Evolutionary conservation across 2,329 filamentous ascomycete genomes (phyloP).

Genomic region (Basipetospora chlamydospora): DNA sequence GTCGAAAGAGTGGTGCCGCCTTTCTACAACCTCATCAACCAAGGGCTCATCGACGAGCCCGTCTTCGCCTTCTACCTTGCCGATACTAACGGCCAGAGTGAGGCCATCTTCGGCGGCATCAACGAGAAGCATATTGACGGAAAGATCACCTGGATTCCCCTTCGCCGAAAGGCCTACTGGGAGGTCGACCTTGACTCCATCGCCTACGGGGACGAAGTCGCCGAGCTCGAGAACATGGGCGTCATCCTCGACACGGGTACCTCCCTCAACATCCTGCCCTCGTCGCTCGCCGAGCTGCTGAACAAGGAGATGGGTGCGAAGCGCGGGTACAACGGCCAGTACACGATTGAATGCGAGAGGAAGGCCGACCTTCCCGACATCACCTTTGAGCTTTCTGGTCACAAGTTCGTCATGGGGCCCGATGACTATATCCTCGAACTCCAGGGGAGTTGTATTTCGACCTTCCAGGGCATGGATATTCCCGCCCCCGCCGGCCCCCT

Average conservation of each 20-base stretch:
- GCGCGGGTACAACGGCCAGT: conserved; percentile 96
- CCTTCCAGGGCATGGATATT: conserved; percentile 94
- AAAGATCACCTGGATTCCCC: conserved; percentile 81
- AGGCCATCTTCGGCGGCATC: conserved; percentile 79
- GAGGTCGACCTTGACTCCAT: conserved; percentile 94
- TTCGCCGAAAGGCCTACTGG: conserved; percentile 99
- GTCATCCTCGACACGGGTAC: conserved; percentile 97
- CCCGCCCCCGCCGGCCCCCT: conserved; percentile 79
- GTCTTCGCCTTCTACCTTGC: conserved; percentile 96
- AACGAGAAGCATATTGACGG: conserved; percentile 70
- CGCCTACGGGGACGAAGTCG: conserved; percentile 70
- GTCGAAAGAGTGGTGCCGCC: conserved; percentile 90
- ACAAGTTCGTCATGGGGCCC: conserved; percentile 82
- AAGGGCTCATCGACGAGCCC: conserved; percentile 77
- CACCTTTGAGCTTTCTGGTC: conserved; percentile 75
- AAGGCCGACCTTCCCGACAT: conserved; percentile 76
- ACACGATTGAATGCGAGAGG: conserved; percentile 79
- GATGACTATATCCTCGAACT: conserved; percentile 95
- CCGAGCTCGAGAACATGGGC: conserved; percentile 86
- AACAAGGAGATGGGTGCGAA: conserved; percentile 97
- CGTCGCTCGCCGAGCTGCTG: conserved; percentile 81
- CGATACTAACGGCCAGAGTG: conserved; percentile 58
- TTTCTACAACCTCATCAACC: conserved; percentile 91
- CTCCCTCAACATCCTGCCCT: conserved; percentile 89
- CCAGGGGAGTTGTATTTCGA: conserved; percentile 88